Conservation (phyloP, 2,329 filamentous ascomycete species). For the Celoporthe dispersa region DNA sequence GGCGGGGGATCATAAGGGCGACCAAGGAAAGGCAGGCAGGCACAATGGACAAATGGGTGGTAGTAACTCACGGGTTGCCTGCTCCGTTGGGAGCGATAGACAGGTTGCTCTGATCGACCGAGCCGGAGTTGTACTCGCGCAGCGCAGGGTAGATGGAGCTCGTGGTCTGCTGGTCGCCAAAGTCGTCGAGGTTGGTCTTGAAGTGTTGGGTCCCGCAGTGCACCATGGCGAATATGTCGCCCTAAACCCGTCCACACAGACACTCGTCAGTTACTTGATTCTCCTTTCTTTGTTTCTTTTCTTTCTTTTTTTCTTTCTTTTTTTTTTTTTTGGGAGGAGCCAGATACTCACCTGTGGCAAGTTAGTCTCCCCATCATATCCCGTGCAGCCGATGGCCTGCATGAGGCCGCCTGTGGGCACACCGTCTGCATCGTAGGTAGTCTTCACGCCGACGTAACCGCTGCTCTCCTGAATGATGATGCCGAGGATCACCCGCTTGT, state of each 20-base stretch:
- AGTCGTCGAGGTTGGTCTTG: slow-evolving; percentile 37
- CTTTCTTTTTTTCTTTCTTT: not conserved
- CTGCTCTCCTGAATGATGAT: slow-evolving; percentile 49
- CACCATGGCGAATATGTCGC: slow-evolving; percentile 17
- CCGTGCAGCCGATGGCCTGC: slow-evolving; percentile 43
- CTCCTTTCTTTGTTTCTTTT: not conserved
- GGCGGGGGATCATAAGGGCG: not conserved
- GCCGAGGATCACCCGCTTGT: slow-evolving; percentile 43
- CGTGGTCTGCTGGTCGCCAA: slow-evolving; percentile 36
- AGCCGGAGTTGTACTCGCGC: slow-evolving; percentile 47
- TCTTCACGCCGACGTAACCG: slow-evolving; percentile 44
- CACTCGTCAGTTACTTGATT: not conserved
- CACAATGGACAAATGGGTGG: not conserved
- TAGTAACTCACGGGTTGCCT: slow-evolving; percentile 10
- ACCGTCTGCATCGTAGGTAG: slow-evolving; percentile 41
- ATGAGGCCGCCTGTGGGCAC: slow-evolving; percentile 44
- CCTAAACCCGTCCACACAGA: not conserved
- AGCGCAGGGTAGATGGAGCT: slow-evolving; percentile 45
- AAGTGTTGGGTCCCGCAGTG: slow-evolving; percentile 36
- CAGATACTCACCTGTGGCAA: slow-evolving; percentile 36
- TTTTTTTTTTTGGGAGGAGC: not conserved
- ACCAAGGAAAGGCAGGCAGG: not conserved
- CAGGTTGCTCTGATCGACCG: slow-evolving; percentile 41
- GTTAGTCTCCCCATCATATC: slow-evolving; percentile 40
- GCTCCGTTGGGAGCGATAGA: slow-evolving; percentile 35